Evolutionary conservation across 345 rosid genomes (phyloP), one percentile per base, ranked within the genome.

Genomic region (Eucalyptus tenuipes): DNA sequence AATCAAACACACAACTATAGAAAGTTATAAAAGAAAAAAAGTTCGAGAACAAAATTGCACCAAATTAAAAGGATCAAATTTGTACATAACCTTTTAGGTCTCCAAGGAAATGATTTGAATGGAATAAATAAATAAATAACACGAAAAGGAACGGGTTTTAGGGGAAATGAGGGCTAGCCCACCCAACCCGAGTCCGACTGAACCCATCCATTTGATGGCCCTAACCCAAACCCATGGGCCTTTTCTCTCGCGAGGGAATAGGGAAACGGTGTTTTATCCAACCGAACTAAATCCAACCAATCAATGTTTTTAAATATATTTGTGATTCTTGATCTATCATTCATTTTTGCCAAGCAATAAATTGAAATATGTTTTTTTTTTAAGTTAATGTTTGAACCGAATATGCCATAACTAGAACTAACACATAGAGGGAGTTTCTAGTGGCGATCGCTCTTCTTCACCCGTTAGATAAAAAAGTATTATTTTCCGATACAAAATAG

Each of bases 111-210:
- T 64, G 10, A 64, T 64, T 64, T 7, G 40, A 64, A 64, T 0
- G 4, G 40, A 64, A 64, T 64, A 64, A n/a, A 15, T n/a, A 64
- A n/a, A 15, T 7, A 15, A n/a, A 64, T n/a, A 64, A 64, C 40
- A 64, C 0, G 6, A n/a, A n/a, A 64, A 64, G 20, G 3, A 64
- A n/a, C 1, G 0, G 37, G 20, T 2, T 64, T 3, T 14, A 0
- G 37, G 20, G 18, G 18, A n/a, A 64, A n/a, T 64, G 40, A n/a
- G 75, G 37, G 75, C 37, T 8, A 64, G 37, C 20, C 33, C 16
- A 27, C 71, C 3, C 14, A 13, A 61, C 37, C 33, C 5, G 1
- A 61, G 29, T 61, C 0, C 0, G 2, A 0, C 25, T 1, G 0
- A 52, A 52, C 5, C 25, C 57, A 52, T 52, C 25, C 57, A 52